Evolutionary conservation across 352 stramenopile species (phyloP), one percentile per base, ranked within the genome.

Genomic region (Pythium insidiosum): DNA sequence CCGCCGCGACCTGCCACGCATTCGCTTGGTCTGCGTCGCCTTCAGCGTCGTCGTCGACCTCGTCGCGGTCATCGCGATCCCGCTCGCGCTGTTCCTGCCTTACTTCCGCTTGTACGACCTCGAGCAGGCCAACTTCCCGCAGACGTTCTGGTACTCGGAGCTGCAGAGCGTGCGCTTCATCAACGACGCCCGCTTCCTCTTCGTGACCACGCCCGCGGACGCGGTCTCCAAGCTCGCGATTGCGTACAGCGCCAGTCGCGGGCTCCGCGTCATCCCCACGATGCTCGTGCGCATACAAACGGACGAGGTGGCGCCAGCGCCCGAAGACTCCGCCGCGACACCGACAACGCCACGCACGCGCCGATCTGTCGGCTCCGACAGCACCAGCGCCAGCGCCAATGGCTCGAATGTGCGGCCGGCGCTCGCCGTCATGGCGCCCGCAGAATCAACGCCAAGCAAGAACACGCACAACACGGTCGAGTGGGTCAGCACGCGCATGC

Each of bases 131-230:
- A 59, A 59, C 21, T 59, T 50, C 13, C 30, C 38, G 15, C 15
- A 18, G 16, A 20, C 18, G 4, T 18, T 36, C 2, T 84, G 68
- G 68, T 78, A 63, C 35, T 47, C 63, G 20, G 58, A 80, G 37
- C 31, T 37, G 6, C 76, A 65, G 67, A 53, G 63, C 5, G 56
- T 66, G 15, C 53, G 71, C 28, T 56, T 56, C 2, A 58, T 66
- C 25, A 74, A 61, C 34, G 65, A 80, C n/a, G 68, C 80, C 38
- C 55, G 61, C 33, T 50, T 84, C 24, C 41, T 71, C 13, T 30
- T 55, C 13, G 38, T 67, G 10, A 28, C 51, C 19, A 56, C 49
- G 19, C 36, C 43, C 19, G 18, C 56, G 3, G 57, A 71, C 31
- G 54, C 57, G 23, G 20, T 33, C 6, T 47, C 56, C 11, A 57